Conservation (phyloP, 2,329 filamentous ascomycete genomes). For the Tympanopsis confertula region DNA sequence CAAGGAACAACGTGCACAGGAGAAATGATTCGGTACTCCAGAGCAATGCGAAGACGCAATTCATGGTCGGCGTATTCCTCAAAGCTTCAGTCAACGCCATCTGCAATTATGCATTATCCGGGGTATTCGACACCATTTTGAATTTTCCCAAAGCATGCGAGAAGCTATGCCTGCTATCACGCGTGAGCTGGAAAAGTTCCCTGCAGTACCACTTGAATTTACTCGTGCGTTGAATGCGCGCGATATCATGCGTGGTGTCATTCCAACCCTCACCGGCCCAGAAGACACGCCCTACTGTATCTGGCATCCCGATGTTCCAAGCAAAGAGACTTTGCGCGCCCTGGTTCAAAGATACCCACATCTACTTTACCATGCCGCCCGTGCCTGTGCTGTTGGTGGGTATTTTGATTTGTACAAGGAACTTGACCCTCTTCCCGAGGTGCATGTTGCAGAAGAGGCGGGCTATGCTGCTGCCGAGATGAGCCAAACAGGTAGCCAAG, state of each 20-base stretch:
- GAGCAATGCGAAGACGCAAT: too few relatives aligned
- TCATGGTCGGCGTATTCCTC: background rate
- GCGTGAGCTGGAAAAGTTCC: constrained; percentile 7
- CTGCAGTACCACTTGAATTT: background rate
- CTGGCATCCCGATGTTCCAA: constrained; percentile 20
- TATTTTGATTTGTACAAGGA: constrained; percentile 20
- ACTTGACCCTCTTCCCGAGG: constrained; percentile 21
- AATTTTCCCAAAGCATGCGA: background rate
- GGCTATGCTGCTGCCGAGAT: constrained; percentile 9
- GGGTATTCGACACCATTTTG: background rate
- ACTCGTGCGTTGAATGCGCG: constrained; percentile 13
- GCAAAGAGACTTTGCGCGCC: constrained; percentile 19
- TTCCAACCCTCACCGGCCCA: constrained; percentile 11
- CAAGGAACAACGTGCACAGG: too few relatives aligned
- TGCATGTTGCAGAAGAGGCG: constrained; percentile 22
- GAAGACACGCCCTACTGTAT: constrained; percentile 21
- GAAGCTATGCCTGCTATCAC: background rate
- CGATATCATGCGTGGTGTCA: constrained; percentile 15
- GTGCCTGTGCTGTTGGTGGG: constrained; percentile 23
- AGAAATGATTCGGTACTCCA: too few relatives aligned
- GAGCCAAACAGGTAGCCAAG: constrained; percentile 4
- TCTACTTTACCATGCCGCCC: constrained; percentile 20
- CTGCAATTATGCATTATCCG: background rate
- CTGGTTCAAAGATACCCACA: constrained; percentile 16
- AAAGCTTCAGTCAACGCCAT: background rate